phyloP scores from a whole-genome alignment of 257 asterid species.

The Petrea volubilis region DNA sequence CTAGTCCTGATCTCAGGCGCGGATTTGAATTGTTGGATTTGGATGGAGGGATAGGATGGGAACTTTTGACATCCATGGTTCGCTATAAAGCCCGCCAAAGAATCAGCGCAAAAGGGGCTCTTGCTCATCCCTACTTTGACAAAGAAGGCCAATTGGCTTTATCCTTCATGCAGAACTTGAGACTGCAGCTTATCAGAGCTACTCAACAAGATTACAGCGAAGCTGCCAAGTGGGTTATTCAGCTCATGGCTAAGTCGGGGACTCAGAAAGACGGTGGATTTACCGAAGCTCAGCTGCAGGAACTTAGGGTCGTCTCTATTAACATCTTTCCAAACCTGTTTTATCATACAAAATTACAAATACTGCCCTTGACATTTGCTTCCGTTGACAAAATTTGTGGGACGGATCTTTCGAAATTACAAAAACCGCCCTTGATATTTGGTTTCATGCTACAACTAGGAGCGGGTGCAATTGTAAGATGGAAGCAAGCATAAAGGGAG shows the following conservation, averaged over 20 bases:
- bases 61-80: slow-evolving; percentile 84
- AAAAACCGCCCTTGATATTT: too few relatives aligned
- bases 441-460: too few relatives aligned
- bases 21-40: slow-evolving; percentile 87
- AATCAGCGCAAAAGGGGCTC: slow-evolving; percentile 79
- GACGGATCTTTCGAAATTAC: too few relatives aligned
- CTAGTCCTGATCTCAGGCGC: slow-evolving; percentile 68
- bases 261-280: slow-evolving; percentile 89
- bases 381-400: too few relatives aligned
- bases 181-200: slow-evolving; percentile 74
- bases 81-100: slow-evolving; percentile 89
- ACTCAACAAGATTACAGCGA: slow-evolving; percentile 89
- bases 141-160: slow-evolving; percentile 82
- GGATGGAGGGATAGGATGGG: slow-evolving; percentile 96
- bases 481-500: too few relatives aligned
- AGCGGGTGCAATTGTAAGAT: too few relatives aligned
- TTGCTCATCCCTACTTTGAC: slow-evolving; percentile 93
- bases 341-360: too few relatives aligned
- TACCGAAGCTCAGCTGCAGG: slow-evolving; percentile 94
- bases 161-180: slow-evolving; percentile 83
- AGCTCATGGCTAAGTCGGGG: slow-evolving; percentile 92
- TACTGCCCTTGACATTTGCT: too few relatives aligned
- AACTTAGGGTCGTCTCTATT: slow-evolving; percentile 53
- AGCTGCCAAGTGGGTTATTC: slow-evolving; percentile 76
- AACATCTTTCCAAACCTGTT: too few relatives aligned